phyloP scores from a whole-genome alignment of 1,284 basidiomycete species.

The Pterulicium gracile region DNA sequence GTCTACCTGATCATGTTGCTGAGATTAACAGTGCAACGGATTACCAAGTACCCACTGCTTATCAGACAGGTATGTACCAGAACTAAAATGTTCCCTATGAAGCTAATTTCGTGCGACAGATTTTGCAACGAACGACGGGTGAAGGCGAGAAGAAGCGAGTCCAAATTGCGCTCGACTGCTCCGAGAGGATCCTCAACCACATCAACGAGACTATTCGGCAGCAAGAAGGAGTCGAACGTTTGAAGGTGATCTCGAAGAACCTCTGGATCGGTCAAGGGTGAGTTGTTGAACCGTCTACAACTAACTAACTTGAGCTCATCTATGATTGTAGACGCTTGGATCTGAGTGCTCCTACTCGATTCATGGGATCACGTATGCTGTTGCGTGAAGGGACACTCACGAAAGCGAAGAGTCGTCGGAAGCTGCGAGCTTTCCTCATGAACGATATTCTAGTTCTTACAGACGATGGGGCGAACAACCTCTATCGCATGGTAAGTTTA shows the following conservation, averaged over 20 bases:
- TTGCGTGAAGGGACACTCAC: constrained; percentile 70
- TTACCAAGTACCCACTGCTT: constrained; percentile 85
- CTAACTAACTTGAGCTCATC: not conserved
- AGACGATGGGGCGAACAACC: constrained; percentile 50
- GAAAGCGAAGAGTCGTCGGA: constrained; percentile 81
- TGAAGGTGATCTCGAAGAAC: constrained; percentile 64
- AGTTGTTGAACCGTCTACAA: constrained; percentile 16
- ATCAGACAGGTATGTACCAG: constrained; percentile 56
- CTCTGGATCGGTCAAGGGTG: constrained; percentile 84
- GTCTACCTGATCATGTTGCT: no score
- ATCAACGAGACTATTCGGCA: constrained; percentile 89
- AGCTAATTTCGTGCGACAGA: constrained; percentile 28
- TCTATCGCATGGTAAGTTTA: constrained; percentile 72
- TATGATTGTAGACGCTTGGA: constrained; percentile 57
- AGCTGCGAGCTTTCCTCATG: constrained; percentile 68
- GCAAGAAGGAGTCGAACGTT: constrained; percentile 68
- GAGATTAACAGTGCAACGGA: constrained; percentile 82
- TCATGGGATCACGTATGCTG: constrained; percentile 66
- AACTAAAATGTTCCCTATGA: constrained; percentile 6
- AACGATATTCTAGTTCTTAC: constrained; percentile 76
- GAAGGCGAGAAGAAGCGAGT: constrained; percentile 49
- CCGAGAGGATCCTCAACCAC: constrained; percentile 64
- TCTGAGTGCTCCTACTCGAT: constrained; percentile 79
- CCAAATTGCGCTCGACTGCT: constrained; percentile 42
- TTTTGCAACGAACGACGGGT: constrained; percentile 68